Conservation (phyloP, 306 rosid species). For the Fragaria iinumae region DNA sequence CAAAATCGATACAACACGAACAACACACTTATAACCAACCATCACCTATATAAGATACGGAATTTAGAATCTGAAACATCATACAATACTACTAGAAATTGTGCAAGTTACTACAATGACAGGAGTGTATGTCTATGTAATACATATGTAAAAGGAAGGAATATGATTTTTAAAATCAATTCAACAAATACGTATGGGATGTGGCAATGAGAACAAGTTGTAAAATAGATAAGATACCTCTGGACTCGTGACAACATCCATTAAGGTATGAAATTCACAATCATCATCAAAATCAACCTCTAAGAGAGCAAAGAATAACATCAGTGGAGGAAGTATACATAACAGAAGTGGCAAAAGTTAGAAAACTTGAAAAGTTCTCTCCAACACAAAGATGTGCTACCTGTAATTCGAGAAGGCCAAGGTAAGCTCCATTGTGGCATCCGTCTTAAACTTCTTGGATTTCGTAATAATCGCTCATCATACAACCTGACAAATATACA, state of each 20-base stretch:
- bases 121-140: neutral
- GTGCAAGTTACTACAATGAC: neutral
- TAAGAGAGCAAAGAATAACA: conserved; percentile 25
- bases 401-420: conserved; percentile 39
- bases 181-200: neutral
- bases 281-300: conserved; percentile 37
- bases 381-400: conserved; percentile 29
- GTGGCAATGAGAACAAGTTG: neutral
- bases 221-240: conserved; percentile 43
- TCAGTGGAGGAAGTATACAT: conserved; percentile 3
- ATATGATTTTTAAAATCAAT: too few species aligned
- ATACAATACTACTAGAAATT: neutral
- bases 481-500: conserved; percentile 38
- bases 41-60: conserved; percentile 44
- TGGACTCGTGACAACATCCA: conserved; percentile 54
- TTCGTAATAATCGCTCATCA: conserved; percentile 32
- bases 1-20: conserved; percentile 49
- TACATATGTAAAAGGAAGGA: neutral
- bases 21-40: conserved; percentile 55
- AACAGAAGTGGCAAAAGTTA: neutral
- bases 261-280: conserved; percentile 38
- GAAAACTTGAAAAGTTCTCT: conserved; percentile 2
- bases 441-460: conserved; percentile 17
- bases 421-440: conserved; percentile 45
- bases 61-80: conserved; percentile 1